phyloP scores from a whole-genome alignment of 345 rosid genomes.

The Eucalyptus pauciflora region DNA sequence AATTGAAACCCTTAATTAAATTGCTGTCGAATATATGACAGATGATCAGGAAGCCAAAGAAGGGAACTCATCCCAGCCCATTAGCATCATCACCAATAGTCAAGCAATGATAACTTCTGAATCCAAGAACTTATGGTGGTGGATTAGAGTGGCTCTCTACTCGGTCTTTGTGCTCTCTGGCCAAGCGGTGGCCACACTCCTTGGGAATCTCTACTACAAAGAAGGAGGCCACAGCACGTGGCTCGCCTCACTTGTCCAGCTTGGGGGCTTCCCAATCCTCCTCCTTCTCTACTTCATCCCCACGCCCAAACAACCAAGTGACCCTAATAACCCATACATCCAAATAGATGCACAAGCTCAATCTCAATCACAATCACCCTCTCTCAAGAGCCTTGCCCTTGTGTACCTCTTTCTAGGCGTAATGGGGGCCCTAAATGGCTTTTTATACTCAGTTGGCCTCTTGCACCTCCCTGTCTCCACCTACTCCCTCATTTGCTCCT shows the following conservation, averaged over 20 bases:
- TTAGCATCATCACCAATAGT: background rate
- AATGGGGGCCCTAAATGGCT: background rate
- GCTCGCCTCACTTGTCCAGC: conserved; percentile 18
- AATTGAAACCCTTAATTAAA: background rate
- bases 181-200: conserved; percentile 16
- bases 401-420: conserved; percentile 6
- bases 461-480: conserved; percentile 33
- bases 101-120: background rate
- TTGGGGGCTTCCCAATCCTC: conserved; percentile 22
- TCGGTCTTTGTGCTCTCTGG: conserved; percentile 7
- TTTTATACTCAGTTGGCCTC: conserved; percentile 23
- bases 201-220: conserved; percentile 20
- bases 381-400: conserved; percentile 1
- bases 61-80: background rate
- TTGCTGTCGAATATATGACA: background rate
- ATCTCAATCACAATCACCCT: background rate
- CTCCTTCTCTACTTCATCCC: conserved; percentile 14
- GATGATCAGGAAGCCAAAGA: conserved; percentile 7
- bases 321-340: background rate
- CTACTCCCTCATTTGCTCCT: conserved; percentile 23
- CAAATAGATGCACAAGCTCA: background rate
- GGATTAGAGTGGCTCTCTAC: conserved; percentile 26
- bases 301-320: background rate
- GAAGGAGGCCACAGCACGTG: conserved; percentile 38
- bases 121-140: conserved; percentile 1